Conservation (phyloP, 108 stramenopile species). For the Cylindrotheca fusiformis region DNA sequence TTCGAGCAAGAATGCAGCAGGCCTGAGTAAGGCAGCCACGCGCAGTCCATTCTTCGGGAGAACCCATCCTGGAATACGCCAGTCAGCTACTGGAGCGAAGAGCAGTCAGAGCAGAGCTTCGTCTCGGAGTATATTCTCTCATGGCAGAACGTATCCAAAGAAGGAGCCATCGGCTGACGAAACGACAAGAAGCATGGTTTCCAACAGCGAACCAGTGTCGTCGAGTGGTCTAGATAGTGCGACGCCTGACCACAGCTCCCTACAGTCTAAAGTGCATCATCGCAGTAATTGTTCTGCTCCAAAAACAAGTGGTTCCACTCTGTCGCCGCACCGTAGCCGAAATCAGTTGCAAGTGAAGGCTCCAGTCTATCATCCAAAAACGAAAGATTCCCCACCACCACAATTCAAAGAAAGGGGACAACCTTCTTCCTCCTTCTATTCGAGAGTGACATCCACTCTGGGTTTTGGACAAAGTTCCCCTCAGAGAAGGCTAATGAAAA, state of each 20-base stretch:
- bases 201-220: not conserved
- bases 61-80: not conserved
- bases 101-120: not conserved
- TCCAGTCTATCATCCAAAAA: not conserved
- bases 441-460: not conserved
- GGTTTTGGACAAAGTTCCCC: not conserved
- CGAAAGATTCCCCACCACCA: not conserved
- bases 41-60: conserved; percentile 1
- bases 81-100: not conserved
- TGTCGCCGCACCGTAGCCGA: not conserved
- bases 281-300: conserved; percentile 7
- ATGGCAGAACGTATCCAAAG: not conserved
- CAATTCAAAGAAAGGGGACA: too few species aligned
- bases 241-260: not conserved
- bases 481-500: not conserved
- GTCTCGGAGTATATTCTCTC: conserved; percentile 1
- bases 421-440: not conserved
- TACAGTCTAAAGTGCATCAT: not conserved
- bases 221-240: not conserved
- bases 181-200: not conserved
- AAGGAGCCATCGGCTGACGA: not conserved
- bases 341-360: not conserved
- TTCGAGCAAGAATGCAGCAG: too few species aligned
- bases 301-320: conserved; percentile 4
- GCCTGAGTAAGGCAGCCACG: too few species aligned